Evolutionary conservation across 1,284 basidiomycete species (phyloP).

Genomic region (Schizophyllum commune): DNA sequence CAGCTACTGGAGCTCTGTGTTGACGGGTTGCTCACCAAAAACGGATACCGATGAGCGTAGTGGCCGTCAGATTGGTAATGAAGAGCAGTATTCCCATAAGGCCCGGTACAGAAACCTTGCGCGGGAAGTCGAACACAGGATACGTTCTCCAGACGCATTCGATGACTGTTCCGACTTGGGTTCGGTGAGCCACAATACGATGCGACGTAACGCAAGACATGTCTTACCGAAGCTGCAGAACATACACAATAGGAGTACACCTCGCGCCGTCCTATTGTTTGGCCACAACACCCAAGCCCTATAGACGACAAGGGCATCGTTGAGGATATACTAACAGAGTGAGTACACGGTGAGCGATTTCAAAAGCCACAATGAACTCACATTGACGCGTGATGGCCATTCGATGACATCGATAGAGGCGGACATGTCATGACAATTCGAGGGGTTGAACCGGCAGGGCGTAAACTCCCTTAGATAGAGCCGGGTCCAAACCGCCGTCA

Average conservation of each 20-base stretch:
- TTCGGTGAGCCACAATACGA: neutral
- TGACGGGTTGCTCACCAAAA: neutral
- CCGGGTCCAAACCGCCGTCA: neutral
- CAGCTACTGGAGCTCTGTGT: neutral
- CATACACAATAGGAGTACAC: neutral
- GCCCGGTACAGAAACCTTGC: neutral
- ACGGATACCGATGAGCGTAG: neutral
- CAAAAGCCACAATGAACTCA: neutral
- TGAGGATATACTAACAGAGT: neutral
- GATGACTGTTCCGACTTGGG: neutral
- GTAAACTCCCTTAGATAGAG: neutral
- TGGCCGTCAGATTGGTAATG: neutral
- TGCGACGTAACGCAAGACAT: neutral
- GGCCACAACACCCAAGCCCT: constrained; percentile 1
- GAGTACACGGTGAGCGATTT: neutral
- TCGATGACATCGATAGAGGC: neutral
- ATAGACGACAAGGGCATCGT: neutral
- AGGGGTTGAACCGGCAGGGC: neutral
- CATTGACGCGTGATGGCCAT: neutral
- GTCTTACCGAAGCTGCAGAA: neutral
- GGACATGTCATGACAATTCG: neutral
- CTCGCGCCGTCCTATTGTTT: neutral
- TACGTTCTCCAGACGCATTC: neutral
- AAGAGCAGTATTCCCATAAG: neutral
- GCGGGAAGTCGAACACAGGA: no score